Base-by-base conservation (phyloP, 257 asterid species). In the Voacanga thouarsii region DNA sequence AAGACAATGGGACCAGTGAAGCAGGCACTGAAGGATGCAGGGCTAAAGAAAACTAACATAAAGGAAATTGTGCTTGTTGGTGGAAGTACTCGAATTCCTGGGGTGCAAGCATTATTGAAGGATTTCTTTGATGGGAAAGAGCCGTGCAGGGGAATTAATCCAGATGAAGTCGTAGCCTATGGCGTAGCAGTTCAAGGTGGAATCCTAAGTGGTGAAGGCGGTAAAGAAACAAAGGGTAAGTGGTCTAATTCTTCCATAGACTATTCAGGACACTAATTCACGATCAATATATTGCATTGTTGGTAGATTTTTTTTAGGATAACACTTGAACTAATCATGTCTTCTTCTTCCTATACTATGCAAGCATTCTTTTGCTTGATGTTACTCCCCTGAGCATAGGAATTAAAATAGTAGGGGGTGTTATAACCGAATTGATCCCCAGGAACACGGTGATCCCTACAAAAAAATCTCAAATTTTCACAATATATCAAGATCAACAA, bases 121-220 rank as follows among this genome's bases (percentile, higher is more conserved):
- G 86, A 83, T 72, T 79, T 82, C 81, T 79, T 82, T 75, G 78
- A 79, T 65, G 83, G 86, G 24, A 82, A 82, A 79, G 86, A 79
- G 56, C 86, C 78, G 3, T 70, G 72, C 60, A 79, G 79, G 41
- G 80, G 86, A 21, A 60, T 79, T 33, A 79, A 82, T 82, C 80
- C 85, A 15, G 85, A 82, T 7, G 85, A 82, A 49, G 85, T 83
- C 10, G 83, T 82, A 6, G 85, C 86, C 39, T 72, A 56, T 65
- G 86, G 86, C 65, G 86, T 83, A 26, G 86, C 83, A 44, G 74
- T 83, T 75, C 83, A 83, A 79, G 86, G 81, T 28, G 83, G 78
- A n/a, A 71, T 83, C 6, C 75, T 83, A 28, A 63, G 83, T 59
- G 83, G 83, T 14, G 78, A 50, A 60, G 81, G 79, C 5, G 82